Percentiles rank a stretch among this genome's conserved stretches.
Conservation (phyloP, 306 rosid species). For the Morella rubra region DNA sequence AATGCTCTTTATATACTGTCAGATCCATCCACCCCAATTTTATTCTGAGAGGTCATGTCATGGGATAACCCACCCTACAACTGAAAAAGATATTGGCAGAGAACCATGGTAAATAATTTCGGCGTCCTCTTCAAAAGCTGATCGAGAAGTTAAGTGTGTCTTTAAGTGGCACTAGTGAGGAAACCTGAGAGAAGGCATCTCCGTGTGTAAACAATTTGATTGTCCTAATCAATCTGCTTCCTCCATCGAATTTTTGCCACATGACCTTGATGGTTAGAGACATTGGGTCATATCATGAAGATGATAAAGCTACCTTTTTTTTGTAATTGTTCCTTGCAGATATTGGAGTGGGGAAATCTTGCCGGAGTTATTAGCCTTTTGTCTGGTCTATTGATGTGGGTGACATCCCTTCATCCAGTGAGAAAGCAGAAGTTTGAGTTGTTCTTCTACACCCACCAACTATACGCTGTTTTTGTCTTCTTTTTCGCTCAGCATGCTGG, state of each 20-base stretch:
- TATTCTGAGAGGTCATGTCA: no score
- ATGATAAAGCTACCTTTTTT: neutral
- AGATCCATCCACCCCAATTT: neutral
- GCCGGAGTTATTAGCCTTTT: constrained; percentile 77
- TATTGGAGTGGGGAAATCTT: constrained; percentile 62
- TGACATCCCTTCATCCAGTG: constrained; percentile 78
- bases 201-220: neutral
- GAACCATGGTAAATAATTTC: neutral
- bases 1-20: neutral
- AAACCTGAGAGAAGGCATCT: neutral
- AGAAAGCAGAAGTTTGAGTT: constrained; percentile 75
- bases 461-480: constrained; percentile 67
- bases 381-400: constrained; percentile 92
- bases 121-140: neutral
- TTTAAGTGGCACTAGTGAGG: neutral
- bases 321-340: constrained; percentile 48
- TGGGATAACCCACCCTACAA: no score
- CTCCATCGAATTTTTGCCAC: neutral
- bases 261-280: neutral
- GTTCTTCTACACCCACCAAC: constrained; percentile 93
- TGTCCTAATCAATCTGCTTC: neutral
- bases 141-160: neutral
- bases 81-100: neutral
- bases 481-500: constrained; percentile 87
- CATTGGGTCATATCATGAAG: neutral